Base-by-base conservation (phyloP, 192 early-diverging fungal species). In the Rhizophagus prolifer region DNA sequence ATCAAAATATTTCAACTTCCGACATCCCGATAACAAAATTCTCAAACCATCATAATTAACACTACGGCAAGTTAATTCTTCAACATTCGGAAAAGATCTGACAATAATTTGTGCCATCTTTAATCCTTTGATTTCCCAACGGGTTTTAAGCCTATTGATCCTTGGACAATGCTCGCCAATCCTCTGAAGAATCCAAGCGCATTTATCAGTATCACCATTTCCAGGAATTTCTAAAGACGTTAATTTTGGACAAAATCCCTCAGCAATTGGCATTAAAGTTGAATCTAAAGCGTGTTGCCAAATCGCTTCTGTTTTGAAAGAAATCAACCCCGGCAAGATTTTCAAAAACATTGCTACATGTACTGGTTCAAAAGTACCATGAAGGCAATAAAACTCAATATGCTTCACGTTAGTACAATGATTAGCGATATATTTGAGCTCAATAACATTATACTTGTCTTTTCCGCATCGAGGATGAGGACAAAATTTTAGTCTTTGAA, bases 371-470 rank as follows among this genome's bases (percentile, higher is more conserved):
- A 66, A 66, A 34, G 19, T 34, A 34, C 64, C 64, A 34, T 66
- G 64, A 34, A 66, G 64, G 21, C 64, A 66, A 66, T 66, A 66
- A 66, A 66, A 66, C 31, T 66, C 64, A 34, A 66, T 66, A 66
- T 34, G 31, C 26, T 66, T 66, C 3, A 66, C 64, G 19, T 66
- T 66, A 16, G 9, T 28, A 66, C 64, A 66, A 66, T 66, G 64
- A 9, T 9, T 66, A 21, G 64, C 64, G 14, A 66, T 66, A 66
- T 66, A 38, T 34, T 66, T 66, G 26, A 66, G 31, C 19, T 66
- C 64, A 26, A 14, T 21, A 66, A 34, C 8, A 19, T 66, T 28
- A 36, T 34, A 66, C 19, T 66, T 66, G 19, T 66, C 64, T 1
- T 26, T 30, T n/a, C 64, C 64, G 12, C 64, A 66, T 66, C 64